Conservation (phyloP, 805 yeast genomes). For the Clavispora fructus region DNA sequence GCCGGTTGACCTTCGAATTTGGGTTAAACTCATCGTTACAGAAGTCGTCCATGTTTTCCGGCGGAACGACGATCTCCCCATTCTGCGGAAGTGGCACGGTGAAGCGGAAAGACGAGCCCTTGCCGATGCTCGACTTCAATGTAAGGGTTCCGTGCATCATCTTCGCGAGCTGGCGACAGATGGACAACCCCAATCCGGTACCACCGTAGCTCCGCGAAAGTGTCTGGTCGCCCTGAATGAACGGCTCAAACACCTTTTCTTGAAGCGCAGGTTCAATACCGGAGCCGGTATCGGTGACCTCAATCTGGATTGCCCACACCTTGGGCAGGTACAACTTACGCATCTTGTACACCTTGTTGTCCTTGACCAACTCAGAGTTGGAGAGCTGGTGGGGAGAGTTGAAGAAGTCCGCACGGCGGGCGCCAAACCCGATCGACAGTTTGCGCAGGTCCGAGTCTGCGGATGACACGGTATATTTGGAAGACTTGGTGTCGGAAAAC, state of each 20-base stretch:
- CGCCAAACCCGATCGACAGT: background rate
- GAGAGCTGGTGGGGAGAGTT: conserved; percentile 4
- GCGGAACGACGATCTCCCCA: conserved; percentile 44
- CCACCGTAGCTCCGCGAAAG: conserved; percentile 90
- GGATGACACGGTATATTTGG: too few relatives aligned
- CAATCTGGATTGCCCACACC: conserved; percentile 59
- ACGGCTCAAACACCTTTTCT: conserved; percentile 87
- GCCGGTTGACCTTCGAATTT: conserved; percentile 46
- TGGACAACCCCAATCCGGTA: conserved; percentile 86
- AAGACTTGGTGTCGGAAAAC: too few relatives aligned
- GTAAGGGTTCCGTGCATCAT: conserved; percentile 88
- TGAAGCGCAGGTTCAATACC: conserved; percentile 85
- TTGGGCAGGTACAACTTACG: conserved; percentile 33
- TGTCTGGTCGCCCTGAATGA: conserved; percentile 95
- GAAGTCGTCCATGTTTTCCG: conserved; percentile 33
- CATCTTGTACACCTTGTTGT: conserved; percentile 30
- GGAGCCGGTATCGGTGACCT: conserved; percentile 88
- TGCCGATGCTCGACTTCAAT: conserved; percentile 67
- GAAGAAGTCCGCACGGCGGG: background rate
- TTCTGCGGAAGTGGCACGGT: conserved; percentile 70
- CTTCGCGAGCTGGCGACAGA: conserved; percentile 83
- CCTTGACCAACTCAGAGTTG: conserved; percentile 29
- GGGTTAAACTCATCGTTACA: conserved; percentile 68
- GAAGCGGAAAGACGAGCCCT: conserved; percentile 81
- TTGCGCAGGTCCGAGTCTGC: background rate